Conservation (phyloP, 768 basidiomycete species). For the Mycena capillaripes region DNA sequence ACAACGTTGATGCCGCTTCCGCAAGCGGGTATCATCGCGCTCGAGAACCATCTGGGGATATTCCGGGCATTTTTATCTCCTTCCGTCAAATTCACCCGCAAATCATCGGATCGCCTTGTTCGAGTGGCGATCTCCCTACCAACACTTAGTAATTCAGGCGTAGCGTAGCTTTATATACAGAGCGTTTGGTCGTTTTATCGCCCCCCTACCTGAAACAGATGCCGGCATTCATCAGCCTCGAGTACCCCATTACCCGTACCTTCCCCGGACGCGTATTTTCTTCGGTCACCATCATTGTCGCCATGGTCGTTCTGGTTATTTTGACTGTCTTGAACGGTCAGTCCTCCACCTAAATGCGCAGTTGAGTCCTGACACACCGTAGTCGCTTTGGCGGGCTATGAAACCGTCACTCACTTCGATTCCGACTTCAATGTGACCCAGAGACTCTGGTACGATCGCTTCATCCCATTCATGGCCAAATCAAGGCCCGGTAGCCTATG, state of each 20-base stretch:
- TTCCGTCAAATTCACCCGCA: too few relatives aligned
- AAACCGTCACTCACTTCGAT: conserved; percentile 41
- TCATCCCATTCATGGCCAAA: conserved; percentile 37
- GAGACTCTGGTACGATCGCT: conserved; percentile 39
- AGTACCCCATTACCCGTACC: conserved; percentile 16
- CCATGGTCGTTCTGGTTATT: conserved; percentile 30
- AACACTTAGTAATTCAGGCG: too few relatives aligned
- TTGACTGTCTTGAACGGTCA: conserved; percentile 39
- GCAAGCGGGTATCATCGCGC: too few relatives aligned
- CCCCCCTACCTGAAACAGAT: too few relatives aligned
- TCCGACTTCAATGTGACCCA: conserved; percentile 44
- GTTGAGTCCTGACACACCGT: background rate
- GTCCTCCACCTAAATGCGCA: background rate
- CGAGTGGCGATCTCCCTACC: too few relatives aligned
- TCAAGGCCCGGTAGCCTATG: conserved; percentile 44
- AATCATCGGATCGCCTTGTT: too few relatives aligned
- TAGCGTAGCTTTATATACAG: too few relatives aligned
- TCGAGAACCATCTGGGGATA: too few relatives aligned
- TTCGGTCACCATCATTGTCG: conserved; percentile 2
- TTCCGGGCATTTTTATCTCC: too few relatives aligned
- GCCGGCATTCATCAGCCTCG: background rate
- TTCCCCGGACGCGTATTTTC: conserved; percentile 6
- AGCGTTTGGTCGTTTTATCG: too few relatives aligned
- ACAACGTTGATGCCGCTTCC: too few relatives aligned
- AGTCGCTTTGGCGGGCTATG: conserved; percentile 46